Evolutionary conservation across 106 monocot species (phyloP).

Genomic region (Narthecium ossifragum): DNA sequence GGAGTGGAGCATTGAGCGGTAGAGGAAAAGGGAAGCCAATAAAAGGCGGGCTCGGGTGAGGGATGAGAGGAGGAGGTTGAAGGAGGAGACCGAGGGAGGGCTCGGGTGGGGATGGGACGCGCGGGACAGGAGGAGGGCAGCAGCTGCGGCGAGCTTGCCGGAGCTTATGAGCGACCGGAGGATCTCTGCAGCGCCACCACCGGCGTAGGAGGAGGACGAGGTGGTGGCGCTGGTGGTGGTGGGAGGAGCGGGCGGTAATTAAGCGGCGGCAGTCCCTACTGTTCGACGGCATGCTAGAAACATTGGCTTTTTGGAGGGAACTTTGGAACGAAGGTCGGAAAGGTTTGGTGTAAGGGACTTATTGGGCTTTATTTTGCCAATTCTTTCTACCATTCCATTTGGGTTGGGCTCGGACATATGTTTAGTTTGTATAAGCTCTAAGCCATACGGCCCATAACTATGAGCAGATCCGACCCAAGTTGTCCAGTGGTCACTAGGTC

Average conservation of each 20-base stretch:
- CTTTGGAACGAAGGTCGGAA: no score
- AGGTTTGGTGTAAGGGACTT: no score
- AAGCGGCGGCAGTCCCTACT: not conserved
- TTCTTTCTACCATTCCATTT: no score
- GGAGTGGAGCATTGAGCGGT: not conserved
- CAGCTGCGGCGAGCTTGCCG: constrained; percentile 4
- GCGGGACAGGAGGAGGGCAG: not conserved
- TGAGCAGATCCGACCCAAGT: no score
- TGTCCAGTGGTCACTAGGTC: no score
- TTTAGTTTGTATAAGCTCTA: no score
- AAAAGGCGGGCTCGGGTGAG: constrained; percentile 4
- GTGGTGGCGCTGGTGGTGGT: not conserved
- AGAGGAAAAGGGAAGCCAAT: constrained; percentile 3
- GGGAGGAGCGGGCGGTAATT: no score
- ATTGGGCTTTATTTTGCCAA: no score
- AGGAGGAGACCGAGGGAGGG: not conserved
- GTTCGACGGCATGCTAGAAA: no score
- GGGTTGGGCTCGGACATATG: no score
- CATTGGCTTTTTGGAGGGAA: no score
- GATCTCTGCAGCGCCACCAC: not conserved
- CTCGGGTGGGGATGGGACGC: not conserved
- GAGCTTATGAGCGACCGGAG: not conserved
- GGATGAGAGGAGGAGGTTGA: constrained; percentile 12
- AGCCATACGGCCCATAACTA: no score
- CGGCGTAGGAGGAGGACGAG: not conserved